Base-by-base conservation (phyloP, 768 basidiomycete species). In the Boletus coccyginus region DNA sequence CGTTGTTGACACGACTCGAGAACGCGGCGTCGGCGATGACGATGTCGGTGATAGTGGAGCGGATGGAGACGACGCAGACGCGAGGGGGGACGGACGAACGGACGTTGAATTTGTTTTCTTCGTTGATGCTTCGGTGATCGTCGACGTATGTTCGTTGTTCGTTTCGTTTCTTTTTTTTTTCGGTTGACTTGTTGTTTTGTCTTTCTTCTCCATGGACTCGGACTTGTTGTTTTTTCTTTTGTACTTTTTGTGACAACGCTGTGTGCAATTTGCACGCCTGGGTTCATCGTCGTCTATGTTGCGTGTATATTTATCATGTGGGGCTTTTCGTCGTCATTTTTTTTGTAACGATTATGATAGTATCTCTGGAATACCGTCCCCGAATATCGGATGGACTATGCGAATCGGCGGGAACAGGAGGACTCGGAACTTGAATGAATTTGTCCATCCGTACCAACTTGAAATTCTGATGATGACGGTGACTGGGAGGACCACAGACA, bases 1-100 rank as follows among this genome's bases (percentile, higher is more conserved):
- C 86, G 13, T 67, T 96, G 50, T 77, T 87, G 32, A 73, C 83
- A 9, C 79, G 94, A 42, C 85, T 94, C 52, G 86, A 91, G 67
- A 94, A 94, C 66, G 82, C 88, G 3, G 71, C 84, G 29, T 67
- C 73, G 36, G 66, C 75, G 43, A 65, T 72, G 48, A 40, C 60
- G 21, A 35, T 62, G 55, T 16, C 42, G 38, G 41, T 43, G 45
- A 6, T 59, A 49, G 49, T 38, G 27, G 60, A 65, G 10, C 58
- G 60, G 2, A 50, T 80, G 53, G 61, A 69, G 49, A 69, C 70
- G n/a, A 60, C 78, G 58, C 64, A 70, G 58, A 63, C 68, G 52
- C 67, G 68, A 19, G 76, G 73, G 16, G 75, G 66, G 16, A 67
- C 84, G 36, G 78, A 83, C 61, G 74, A 76, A 65, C 76, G 75